Percentiles rank a stretch among this genome's conserved stretches.
These are phyloP conservation scores for Torulaspora quercuum DNA, from an alignment of 805 yeast genomes.

Conservation along the genomic window DNA sequence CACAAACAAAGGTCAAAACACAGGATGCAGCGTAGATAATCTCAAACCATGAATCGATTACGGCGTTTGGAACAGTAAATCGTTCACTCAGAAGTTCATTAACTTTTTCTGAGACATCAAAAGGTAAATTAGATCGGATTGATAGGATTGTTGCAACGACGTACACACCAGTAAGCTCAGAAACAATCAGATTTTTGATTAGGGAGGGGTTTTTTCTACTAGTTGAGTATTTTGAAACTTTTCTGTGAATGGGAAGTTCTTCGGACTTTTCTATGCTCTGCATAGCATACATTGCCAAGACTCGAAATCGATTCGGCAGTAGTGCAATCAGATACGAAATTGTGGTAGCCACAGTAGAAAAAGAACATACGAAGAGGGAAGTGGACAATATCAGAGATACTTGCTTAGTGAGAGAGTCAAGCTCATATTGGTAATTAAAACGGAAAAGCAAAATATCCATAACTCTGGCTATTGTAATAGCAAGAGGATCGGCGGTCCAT, in stretches of 20 bases:
- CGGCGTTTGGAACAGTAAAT: slow-evolving; percentile 28
- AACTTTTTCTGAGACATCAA: slow-evolving; percentile 34
- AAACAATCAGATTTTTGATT: slow-evolving; percentile 39
- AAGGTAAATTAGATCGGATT: slow-evolving; percentile 40
- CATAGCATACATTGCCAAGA: slow-evolving; percentile 30
- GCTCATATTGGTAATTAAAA: slow-evolving; percentile 36
- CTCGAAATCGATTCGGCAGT: slow-evolving; percentile 37
- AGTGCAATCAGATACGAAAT: slow-evolving; percentile 49
- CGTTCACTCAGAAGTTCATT: slow-evolving; percentile 35
- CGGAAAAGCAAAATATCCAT: slow-evolving; percentile 34
- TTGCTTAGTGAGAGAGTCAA: slow-evolving; percentile 38
- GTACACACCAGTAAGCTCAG: slow-evolving; percentile 41
- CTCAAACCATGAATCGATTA: slow-evolving; percentile 43
- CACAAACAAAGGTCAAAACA: slow-evolving; percentile 30
- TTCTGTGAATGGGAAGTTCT: slow-evolving; percentile 23
- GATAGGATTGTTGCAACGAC: slow-evolving; percentile 41
- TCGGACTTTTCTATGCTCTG: slow-evolving; percentile 16
- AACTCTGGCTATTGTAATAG: slow-evolving; percentile 38
- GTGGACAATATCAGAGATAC: slow-evolving; percentile 52
- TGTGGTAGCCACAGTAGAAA: slow-evolving; percentile 61
- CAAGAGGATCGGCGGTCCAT: slow-evolving; percentile 38
- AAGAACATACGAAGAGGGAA: slow-evolving; percentile 56
- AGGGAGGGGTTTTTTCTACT: slow-evolving; percentile 32
- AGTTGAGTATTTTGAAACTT: background rate
- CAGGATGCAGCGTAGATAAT: slow-evolving; percentile 37